Evolutionary conservation across 805 yeast species (phyloP).

Genomic region (Yamadazyma tumulicola): DNA sequence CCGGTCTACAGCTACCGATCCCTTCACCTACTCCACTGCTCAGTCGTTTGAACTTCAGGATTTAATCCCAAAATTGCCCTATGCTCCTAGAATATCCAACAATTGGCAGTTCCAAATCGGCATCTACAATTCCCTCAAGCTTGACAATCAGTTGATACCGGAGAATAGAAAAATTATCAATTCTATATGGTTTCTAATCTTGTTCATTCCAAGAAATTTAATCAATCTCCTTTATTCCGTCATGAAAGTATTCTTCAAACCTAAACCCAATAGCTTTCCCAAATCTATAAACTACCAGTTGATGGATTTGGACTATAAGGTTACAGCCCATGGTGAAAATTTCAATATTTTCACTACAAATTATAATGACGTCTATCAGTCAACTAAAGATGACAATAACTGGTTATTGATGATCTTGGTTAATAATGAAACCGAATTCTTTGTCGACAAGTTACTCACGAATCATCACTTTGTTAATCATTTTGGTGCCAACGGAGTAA

Average conservation of each 20-base stretch:
- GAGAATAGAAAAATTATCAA: conserved; percentile 1
- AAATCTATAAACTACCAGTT: conserved; percentile 22
- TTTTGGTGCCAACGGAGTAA: conserved; percentile 26
- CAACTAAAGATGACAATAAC: conserved; percentile 23
- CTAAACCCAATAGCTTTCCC: conserved; percentile 19
- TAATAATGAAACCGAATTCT: conserved; percentile 22
- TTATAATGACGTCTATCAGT: conserved; percentile 25
- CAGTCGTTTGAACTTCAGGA: conserved; percentile 11
- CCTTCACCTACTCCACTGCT: not conserved
- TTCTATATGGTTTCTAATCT: conserved; percentile 10
- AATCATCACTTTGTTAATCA: conserved; percentile 17
- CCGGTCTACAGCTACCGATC: not conserved
- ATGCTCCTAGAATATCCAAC: conserved; percentile 36
- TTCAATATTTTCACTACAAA: conserved; percentile 1
- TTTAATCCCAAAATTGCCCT: conserved; percentile 35
- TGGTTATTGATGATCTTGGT: conserved; percentile 35
- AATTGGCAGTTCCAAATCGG: conserved; percentile 45
- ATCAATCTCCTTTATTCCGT: conserved; percentile 6
- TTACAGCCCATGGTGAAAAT: not conserved
- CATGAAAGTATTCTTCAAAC: conserved; percentile 8
- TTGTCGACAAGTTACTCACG: conserved; percentile 15
- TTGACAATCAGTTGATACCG: not conserved
- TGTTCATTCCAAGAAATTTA: conserved; percentile 9
- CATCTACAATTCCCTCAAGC: conserved; percentile 24
- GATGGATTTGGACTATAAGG: conserved; percentile 18